Base-by-base conservation (phyloP, 345 rosid genomes). In the Eucalyptus sp. region DNA sequence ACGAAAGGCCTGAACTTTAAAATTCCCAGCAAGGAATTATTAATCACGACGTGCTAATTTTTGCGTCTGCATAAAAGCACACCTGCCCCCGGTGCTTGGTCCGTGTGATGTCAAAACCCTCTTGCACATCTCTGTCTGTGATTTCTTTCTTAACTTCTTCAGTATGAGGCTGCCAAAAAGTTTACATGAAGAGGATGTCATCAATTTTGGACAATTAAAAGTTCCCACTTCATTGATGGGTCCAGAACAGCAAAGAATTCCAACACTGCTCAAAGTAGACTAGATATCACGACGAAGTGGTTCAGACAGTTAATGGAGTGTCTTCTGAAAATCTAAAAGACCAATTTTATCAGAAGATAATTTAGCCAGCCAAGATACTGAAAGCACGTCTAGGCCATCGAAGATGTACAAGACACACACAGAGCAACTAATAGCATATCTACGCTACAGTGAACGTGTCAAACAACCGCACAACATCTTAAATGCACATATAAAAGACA, bases 31-130 rank as follows among this genome's bases (percentile, higher is more conserved):
- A 54, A 16, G 46, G 43, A 31, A 22, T 4, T 44, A 86, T 51
- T 86, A 50, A 54, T 44, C 58, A 33, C 14, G 68, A 54, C 3
- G 14, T 86, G 46, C 56, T 52, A 31, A 86, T 43, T 50, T 51
- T 52, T 20, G 60, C 8, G 3, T 48, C 33, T 13, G 87, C 87
- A 86, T 41, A 81, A 27, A 92, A 50, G 71, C n/a, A 24, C n/a
- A 97, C 99, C 98, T 97, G 98, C 91, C 99, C 99, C 89, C 85
- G 92, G 64, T 97, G 99, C 90, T 96, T 95, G 87, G 98, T 96
- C 86, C 87, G 90, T 51, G 97, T 90, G 87, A 97, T 91, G 91
- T 96, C 99, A 89, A 97, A 96, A 89, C 98, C 96, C 89, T 95
- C 98, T 71, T 94, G 93, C 87, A 94, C 97, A 91, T 97, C 99